phyloP scores from a whole-genome alignment of 768 basidiomycete genomes.

The Boletus tomentosulus region DNA sequence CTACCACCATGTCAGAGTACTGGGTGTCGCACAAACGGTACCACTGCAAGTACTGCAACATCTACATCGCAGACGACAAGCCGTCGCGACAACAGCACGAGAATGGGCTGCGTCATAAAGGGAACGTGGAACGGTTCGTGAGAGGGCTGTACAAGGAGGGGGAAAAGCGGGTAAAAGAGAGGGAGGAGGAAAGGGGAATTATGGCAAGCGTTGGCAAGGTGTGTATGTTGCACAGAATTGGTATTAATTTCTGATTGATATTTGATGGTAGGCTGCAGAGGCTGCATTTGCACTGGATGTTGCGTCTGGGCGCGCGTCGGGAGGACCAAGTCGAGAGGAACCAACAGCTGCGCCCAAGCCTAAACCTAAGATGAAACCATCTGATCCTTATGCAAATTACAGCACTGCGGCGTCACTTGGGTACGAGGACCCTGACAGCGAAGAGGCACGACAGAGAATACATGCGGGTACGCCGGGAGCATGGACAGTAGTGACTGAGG shows the following conservation, averaged over 20 bases:
- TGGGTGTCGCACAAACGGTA: conserved; percentile 94
- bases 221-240: neutral
- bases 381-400: conserved; percentile 78
- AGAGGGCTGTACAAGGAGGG: conserved; percentile 90
- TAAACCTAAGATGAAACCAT: conserved; percentile 47
- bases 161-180: conserved; percentile 80
- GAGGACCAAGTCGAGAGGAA: conserved; percentile 1
- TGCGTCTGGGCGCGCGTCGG: conserved; percentile 53
- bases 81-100: conserved; percentile 92
- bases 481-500: conserved; percentile 61
- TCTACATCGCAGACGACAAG: conserved; percentile 94
- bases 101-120: conserved; percentile 89
- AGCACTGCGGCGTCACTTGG: conserved; percentile 85
- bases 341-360: conserved; percentile 27
- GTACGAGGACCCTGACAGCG: conserved; percentile 71
- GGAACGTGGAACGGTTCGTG: conserved; percentile 90
- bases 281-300: conserved; percentile 78
- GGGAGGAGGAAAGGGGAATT: conserved; percentile 81
- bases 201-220: conserved; percentile 86
- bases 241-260: neutral
- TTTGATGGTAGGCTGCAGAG: conserved; percentile 57
- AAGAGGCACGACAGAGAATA: conserved; percentile 56
- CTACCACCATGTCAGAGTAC: conserved; percentile 71
- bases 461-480: conserved; percentile 71
- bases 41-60: conserved; percentile 96